Base-by-base conservation (phyloP, 257 asterid species). In the Plectranthus barbatus region DNA sequence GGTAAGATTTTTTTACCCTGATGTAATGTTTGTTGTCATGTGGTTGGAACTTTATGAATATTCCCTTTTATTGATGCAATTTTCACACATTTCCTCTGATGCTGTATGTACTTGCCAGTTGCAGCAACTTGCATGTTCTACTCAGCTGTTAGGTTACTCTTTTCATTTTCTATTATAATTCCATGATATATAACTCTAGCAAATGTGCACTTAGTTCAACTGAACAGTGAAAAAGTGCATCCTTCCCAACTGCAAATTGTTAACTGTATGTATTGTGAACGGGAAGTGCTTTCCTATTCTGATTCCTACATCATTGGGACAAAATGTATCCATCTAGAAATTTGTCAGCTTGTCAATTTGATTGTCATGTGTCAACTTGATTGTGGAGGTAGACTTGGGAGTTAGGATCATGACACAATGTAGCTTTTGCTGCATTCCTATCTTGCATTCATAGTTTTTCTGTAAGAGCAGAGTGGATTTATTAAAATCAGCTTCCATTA, bases 1-100 rank as follows among this genome's bases (percentile, higher is more conserved):
- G 97, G 98, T 89, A 20, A 6, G 69, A 47, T 21, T 63, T 68
- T 41, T 55, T 70, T 34, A 7, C 40, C 56, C 15, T 62, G 36
- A 21, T 41, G 7, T 24, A 26, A 44, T 73, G 54, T 61, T 71
- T 46, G 15, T 37, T 46, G 55, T 42, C 60, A 24, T 48, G 11
- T 24, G 45, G 39, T 26, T 53, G 18, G 13, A 9, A 36, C 37
- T 18, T 44, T 29, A 41, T 8, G 19, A 36, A 39, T 20, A 18
- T 54, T 34, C 64, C 52, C 34, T 18, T 60, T 15, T 10, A 6
- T 7, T 31, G 7, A 41, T 66, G 64, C 58, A 60, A n/a, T 24
- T 53, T 60, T 23, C 15, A 15, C 26, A 4, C 37, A 7, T 45
- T 58, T 11, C 45, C 29, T 59, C 39, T 42, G 24, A 40, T 48